These are phyloP conservation scores for Terana coerulea DNA, from an alignment of 768 basidiomycete species.

Conservation along the genomic window DNA sequence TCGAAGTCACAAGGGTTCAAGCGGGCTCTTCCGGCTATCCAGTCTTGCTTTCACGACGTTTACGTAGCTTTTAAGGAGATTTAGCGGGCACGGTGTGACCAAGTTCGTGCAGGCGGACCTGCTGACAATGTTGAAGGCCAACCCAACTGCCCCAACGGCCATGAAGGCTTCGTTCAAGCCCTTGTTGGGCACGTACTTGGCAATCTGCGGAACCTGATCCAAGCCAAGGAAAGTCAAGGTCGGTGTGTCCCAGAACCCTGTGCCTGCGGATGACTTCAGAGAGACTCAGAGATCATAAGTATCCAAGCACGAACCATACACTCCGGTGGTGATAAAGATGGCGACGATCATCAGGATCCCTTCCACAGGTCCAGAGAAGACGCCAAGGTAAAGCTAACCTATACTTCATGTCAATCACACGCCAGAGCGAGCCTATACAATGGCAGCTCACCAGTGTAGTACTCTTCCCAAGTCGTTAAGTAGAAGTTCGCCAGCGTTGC, in stretches of 20 bases:
- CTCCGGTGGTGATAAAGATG: conserved; percentile 76
- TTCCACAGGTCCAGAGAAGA: conserved; percentile 94
- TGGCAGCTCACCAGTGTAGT: conserved; percentile 67
- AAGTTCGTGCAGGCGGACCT: too few relatives aligned
- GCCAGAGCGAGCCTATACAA: too few relatives aligned
- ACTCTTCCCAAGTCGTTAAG: conserved; percentile 77
- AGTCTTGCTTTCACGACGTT: conserved; percentile 72
- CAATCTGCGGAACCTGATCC: conserved; percentile 42
- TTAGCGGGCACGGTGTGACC: background rate
- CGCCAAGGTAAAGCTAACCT: conserved; percentile 87
- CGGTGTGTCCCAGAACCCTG: conserved; percentile 75
- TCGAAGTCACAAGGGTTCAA: conserved; percentile 51
- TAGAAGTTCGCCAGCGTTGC: conserved; percentile 69
- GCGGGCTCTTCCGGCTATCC: conserved; percentile 35
- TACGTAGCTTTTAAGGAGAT: conserved; percentile 46
- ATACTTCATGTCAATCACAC: too few relatives aligned
- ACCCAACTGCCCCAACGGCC: conserved; percentile 64
- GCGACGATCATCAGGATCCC: conserved; percentile 83
- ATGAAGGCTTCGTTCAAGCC: conserved; percentile 86
- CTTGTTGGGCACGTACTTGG: conserved; percentile 55
- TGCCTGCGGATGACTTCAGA: conserved; percentile 43
- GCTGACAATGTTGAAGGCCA: conserved; percentile 76
- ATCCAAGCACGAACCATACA: conserved; percentile 55
- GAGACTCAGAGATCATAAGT: background rate
- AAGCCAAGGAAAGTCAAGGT: conserved; percentile 57